These are phyloP conservation scores for Candida ulmi DNA, from an alignment of 805 yeast species.

Conservation along the genomic window DNA sequence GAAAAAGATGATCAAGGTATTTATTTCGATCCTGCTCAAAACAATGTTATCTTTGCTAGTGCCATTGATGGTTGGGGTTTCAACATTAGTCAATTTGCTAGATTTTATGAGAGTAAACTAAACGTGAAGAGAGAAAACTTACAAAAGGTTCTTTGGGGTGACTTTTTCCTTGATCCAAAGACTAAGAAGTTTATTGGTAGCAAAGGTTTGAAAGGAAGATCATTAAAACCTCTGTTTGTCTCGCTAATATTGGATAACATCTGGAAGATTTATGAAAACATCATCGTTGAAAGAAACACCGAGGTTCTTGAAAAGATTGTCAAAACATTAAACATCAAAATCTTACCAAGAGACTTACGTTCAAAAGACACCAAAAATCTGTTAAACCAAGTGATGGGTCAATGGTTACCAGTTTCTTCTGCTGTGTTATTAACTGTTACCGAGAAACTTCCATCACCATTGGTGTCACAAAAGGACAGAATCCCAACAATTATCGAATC, in stretches of 20 bases:
- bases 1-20: slow-evolving; percentile 78
- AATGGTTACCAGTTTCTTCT: slow-evolving; percentile 91
- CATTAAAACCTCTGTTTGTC: slow-evolving; percentile 77
- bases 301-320: slow-evolving; percentile 75
- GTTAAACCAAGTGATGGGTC: slow-evolving; percentile 67
- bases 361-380: slow-evolving; percentile 70
- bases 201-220: slow-evolving; percentile 56
- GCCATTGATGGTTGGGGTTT: slow-evolving; percentile 99
- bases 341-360: slow-evolving; percentile 69
- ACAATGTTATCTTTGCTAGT: slow-evolving; percentile 84
- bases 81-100: slow-evolving; percentile 81
- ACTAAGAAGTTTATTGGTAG: slow-evolving; percentile 74
- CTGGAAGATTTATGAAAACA: slow-evolving; percentile 83
- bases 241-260: slow-evolving; percentile 81
- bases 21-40: slow-evolving; percentile 81
- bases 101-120: slow-evolving; percentile 75
- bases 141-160: slow-evolving; percentile 94
- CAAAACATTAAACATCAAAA: slow-evolving; percentile 57
- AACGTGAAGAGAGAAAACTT: slow-evolving; percentile 79
- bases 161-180: slow-evolving; percentile 82
- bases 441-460: slow-evolving; percentile 81
- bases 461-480: slow-evolving; percentile 65
- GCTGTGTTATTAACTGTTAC: slow-evolving; percentile 81
- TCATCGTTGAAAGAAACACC: slow-evolving; percentile 56
- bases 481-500: slow-evolving; percentile 61